phyloP scores from a whole-genome alignment of 306 rosid species.

The Cyclanthera cordifolia region DNA sequence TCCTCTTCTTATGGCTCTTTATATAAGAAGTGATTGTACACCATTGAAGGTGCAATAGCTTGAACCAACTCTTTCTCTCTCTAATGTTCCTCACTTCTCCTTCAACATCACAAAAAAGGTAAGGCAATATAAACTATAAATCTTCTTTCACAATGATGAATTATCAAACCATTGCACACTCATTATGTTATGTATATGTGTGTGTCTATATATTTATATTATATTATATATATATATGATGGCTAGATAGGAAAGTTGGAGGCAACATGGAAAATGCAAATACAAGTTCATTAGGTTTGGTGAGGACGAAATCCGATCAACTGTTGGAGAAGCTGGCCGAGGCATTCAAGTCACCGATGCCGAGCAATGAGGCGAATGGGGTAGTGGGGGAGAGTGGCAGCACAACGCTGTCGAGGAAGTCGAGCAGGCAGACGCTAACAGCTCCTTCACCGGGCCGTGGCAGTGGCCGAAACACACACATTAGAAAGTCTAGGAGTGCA shows the following conservation, averaged over 20 bases:
- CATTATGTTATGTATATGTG: background rate
- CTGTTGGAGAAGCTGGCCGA: constrained; percentile 40
- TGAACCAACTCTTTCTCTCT: constrained; percentile 14
- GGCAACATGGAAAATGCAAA: constrained; percentile 41
- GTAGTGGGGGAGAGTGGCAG: constrained; percentile 21
- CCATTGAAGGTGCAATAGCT: constrained; percentile 25
- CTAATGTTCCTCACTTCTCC: constrained; percentile 11
- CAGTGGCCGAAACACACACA: constrained; percentile 49
- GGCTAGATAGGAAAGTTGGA: background rate
- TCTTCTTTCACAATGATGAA: constrained; percentile 7
- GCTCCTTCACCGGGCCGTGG: constrained; percentile 48
- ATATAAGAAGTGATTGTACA: constrained; percentile 30
- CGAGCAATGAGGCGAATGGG: constrained; percentile 19
- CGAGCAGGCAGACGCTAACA: constrained; percentile 47
- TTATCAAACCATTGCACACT: constrained; percentile 2
- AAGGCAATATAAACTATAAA: background rate
- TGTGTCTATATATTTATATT: background rate
- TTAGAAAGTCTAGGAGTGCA: constrained; percentile 80
- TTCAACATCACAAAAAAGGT: constrained; percentile 21
- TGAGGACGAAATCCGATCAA: constrained; percentile 73
- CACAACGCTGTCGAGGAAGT: constrained; percentile 40
- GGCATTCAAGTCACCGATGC: constrained; percentile 41
- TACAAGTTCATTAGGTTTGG: constrained; percentile 24
- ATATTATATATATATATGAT: background rate
- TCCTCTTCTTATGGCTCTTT: constrained; percentile 23